Conservation (phyloP, 1,284 basidiomycete genomes). For the Agaricales sp. region DNA sequence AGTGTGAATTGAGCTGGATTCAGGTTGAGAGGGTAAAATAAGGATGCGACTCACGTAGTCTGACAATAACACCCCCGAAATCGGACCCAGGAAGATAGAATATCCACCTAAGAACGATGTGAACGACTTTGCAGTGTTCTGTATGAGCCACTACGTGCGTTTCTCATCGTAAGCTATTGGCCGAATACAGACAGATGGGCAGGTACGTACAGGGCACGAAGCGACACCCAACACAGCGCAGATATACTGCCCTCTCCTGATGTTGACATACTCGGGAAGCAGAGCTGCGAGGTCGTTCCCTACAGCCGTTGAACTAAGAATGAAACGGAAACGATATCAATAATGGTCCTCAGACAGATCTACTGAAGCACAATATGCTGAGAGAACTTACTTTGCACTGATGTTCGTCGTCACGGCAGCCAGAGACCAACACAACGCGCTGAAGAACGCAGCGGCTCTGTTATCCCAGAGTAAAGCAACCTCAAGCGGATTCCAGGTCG, state of each 20-base stretch:
- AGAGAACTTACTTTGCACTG: conserved; percentile 34
- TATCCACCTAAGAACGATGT: conserved; percentile 13
- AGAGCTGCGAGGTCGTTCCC: conserved; percentile 14
- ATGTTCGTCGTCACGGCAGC: conserved; percentile 58
- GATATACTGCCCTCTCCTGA: conserved; percentile 53
- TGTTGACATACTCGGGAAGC: conserved; percentile 40
- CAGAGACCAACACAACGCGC: conserved; percentile 43
- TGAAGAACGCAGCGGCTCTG: conserved; percentile 60
- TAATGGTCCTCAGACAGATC: too few relatives aligned
- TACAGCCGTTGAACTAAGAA: conserved; percentile 14
- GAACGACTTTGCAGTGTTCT: conserved; percentile 13
- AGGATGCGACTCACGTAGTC: neutral
- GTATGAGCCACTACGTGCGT: conserved; percentile 13
- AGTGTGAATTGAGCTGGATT: too few relatives aligned
- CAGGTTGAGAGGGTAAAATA: conserved; percentile 6
- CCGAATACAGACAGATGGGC: conserved; percentile 27
- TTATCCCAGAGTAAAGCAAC: conserved; percentile 51
- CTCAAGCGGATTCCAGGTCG: conserved; percentile 36
- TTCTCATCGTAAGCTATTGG: conserved; percentile 19
- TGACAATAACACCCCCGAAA: neutral
- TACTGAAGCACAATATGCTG: too few relatives aligned
- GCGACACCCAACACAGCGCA: conserved; percentile 48
- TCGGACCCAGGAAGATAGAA: conserved; percentile 5
- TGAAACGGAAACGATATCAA: neutral
- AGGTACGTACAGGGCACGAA: conserved; percentile 24